Percentiles rank a stretch among this genome's conserved stretches.
These are phyloP conservation scores for Globisporangium solare DNA, from an alignment of 352 stramenopile genomes.

Conservation along the genomic window DNA sequence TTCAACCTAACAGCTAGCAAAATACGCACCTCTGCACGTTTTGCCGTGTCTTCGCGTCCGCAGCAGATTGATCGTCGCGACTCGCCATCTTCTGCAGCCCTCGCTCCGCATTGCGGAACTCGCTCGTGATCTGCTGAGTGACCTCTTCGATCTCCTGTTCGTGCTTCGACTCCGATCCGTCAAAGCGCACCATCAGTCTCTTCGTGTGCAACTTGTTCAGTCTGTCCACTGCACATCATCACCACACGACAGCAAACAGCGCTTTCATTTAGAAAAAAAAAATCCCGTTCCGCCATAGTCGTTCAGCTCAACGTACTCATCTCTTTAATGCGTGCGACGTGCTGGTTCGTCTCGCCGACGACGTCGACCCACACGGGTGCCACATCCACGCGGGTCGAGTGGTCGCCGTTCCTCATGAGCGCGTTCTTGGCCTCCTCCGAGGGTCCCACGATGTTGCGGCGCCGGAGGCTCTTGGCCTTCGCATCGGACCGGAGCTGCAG, in stretches of 20 bases:
- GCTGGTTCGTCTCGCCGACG: slow-evolving; percentile 74
- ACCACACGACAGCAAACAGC: background rate
- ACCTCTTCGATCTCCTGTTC: slow-evolving; percentile 81
- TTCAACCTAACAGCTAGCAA: too few species aligned
- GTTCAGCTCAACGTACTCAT: slow-evolving; percentile 51
- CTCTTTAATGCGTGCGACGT: slow-evolving; percentile 74
- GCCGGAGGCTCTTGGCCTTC: slow-evolving; percentile 80
- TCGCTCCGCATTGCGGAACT: slow-evolving; percentile 78
- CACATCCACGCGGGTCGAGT: slow-evolving; percentile 27
- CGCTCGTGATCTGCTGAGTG: slow-evolving; percentile 74
- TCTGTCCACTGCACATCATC: slow-evolving; percentile 59
- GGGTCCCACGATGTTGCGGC: slow-evolving; percentile 80
- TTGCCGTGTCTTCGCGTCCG: slow-evolving; percentile 79
- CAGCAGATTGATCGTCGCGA: slow-evolving; percentile 65
- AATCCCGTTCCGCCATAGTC: background rate
- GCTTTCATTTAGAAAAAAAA: slow-evolving; percentile 9
- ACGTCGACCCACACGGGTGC: slow-evolving; percentile 76
- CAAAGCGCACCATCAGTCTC: slow-evolving; percentile 84
- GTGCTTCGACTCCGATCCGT: slow-evolving; percentile 81
- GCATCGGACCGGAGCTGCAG: slow-evolving; percentile 65
- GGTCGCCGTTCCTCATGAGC: slow-evolving; percentile 54
- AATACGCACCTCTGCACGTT: slow-evolving; percentile 69
- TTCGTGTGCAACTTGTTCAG: slow-evolving; percentile 82
- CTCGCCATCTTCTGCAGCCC: slow-evolving; percentile 72
- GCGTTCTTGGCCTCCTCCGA: slow-evolving; percentile 55